Evolutionary conservation across 257 asterid species (phyloP), one percentile per base, ranked within the genome.

Genomic region (Solanum sparsipilum): DNA sequence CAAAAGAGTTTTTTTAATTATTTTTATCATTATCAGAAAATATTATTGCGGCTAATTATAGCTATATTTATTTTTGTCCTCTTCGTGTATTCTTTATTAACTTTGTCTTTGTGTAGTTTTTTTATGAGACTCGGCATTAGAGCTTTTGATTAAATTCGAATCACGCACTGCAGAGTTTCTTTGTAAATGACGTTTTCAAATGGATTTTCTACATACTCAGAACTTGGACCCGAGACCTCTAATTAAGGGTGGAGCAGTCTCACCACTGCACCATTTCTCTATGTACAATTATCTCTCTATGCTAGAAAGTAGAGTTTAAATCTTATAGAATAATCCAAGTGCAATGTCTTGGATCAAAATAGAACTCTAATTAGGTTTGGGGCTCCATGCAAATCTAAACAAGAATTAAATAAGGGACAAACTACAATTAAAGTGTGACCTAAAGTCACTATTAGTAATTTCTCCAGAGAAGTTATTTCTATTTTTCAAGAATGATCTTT

Each of bases 371-470:
- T 85, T 88, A 91, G 96, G 94, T 93, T 93, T 89, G 95, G 94
- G 94, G 95, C 95, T 94, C 96, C 93, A 92, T 94, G 93, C 72
- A 65, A 91, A 87, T 86, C 88, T 73, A 83, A 87, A 91, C 67
- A 88, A 46, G 56, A 90, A 34, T 73, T 83, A 90, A 86, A 74
- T 83, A 88, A 67, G 75, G 23, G 75, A 70, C 36, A 68, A 70
- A 29, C 75, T 70, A 70, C 36, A 9, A 56, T 56, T 56, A 56
- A 74, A 89, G 88, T 35, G 67, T n/a, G 44, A 29, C 56, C 48
- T 34, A 85, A 89, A 86, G 76, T 73, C 84, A 78, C 31, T 63
- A 9, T 23, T 63, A 63, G 31, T 63, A 60, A 21, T 21, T 60
- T 60, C 68, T 60, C 23, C 67, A 56, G 67, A 56, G 67, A 56